A percentile compares a stretch with the other conserved stretches of the same genome.
phyloP scores from a whole-genome alignment of 805 yeast species.

The Wickerhamiella nectarea region DNA sequence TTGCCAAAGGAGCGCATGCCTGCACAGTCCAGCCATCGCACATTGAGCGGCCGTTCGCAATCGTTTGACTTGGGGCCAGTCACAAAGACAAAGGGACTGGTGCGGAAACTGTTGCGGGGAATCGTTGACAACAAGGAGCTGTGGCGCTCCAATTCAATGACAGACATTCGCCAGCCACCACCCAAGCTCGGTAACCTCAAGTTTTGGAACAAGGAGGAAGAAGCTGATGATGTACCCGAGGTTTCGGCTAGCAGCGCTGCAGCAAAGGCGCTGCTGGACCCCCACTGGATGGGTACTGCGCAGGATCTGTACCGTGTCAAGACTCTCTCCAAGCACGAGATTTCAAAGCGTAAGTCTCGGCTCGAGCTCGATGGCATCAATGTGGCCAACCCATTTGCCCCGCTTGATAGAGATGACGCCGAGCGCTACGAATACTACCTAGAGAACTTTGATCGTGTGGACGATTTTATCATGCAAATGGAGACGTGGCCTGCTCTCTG shows the following conservation, averaged over 20 bases:
- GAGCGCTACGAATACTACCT: slow-evolving; percentile 20
- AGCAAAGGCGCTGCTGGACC: slow-evolving; percentile 8
- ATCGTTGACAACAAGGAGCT: background rate
- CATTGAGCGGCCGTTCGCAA: slow-evolving; percentile 8
- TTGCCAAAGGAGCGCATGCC: slow-evolving; percentile 8
- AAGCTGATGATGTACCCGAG: background rate
- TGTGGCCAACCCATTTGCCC: slow-evolving; percentile 13
- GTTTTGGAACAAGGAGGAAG: slow-evolving; percentile 6
- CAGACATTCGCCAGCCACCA: background rate
- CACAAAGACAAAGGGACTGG: slow-evolving; percentile 8
- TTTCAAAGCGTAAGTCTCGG: slow-evolving; percentile 53
- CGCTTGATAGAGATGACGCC: slow-evolving; percentile 8
- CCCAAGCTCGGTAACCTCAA: slow-evolving; percentile 1
- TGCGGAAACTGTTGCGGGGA: slow-evolving; percentile 9
- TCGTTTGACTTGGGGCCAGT: slow-evolving; percentile 9
- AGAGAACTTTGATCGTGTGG: slow-evolving; percentile 22
- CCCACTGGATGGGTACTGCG: slow-evolving; percentile 38
- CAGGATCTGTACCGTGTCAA: slow-evolving; percentile 60
- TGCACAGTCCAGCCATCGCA: slow-evolving; percentile 1
- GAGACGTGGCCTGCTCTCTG: slow-evolving; percentile 29
- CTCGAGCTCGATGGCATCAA: slow-evolving; percentile 20
- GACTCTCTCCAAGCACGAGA: slow-evolving; percentile 53
- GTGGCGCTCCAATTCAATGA: background rate
- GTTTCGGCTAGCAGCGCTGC: slow-evolving; percentile 7
- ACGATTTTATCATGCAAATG: slow-evolving; percentile 23